These are phyloP conservation scores for Penicillium corylophilum DNA, from an alignment of 2,329 filamentous ascomycete species.

Conservation along the genomic window DNA sequence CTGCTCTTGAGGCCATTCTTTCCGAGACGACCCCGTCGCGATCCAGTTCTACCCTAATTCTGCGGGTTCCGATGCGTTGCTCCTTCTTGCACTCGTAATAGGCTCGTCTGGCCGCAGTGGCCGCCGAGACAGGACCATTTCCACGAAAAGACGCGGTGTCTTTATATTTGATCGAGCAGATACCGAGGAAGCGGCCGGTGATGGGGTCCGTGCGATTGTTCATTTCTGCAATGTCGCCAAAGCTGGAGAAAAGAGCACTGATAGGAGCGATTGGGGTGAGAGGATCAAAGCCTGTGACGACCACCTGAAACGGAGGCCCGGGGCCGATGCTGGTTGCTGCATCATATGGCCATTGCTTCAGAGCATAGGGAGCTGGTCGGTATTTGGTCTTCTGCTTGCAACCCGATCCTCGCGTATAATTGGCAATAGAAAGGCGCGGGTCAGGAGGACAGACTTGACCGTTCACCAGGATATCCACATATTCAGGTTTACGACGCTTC, in stretches of 20 bases:
- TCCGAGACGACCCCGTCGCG: slow-evolving; percentile 81
- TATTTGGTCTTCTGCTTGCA: slow-evolving; percentile 69
- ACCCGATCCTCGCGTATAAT: slow-evolving; percentile 61
- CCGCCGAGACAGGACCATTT: slow-evolving; percentile 61
- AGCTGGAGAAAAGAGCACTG: slow-evolving; percentile 41
- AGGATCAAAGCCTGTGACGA: slow-evolving; percentile 95
- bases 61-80: slow-evolving; percentile 73
- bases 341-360: slow-evolving; percentile 81
- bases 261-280: slow-evolving; percentile 66
- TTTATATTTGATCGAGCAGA: slow-evolving; percentile 86
- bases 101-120: slow-evolving; percentile 78
- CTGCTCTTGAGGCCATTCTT: slow-evolving; percentile 70
- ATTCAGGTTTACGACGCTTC: slow-evolving; percentile 54
- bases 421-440: slow-evolving; percentile 70
- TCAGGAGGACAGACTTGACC: slow-evolving; percentile 67
- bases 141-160: slow-evolving; percentile 62
- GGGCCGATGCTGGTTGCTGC: slow-evolving; percentile 80
- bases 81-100: slow-evolving; percentile 71
- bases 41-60: slow-evolving; percentile 82
- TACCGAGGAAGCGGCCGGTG: slow-evolving; percentile 89
- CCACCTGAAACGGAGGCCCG: slow-evolving; percentile 83
- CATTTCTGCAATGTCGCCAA: slow-evolving; percentile 75
- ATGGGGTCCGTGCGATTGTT: slow-evolving; percentile 94
- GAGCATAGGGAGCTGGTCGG: slow-evolving; percentile 71
- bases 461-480: slow-evolving; percentile 53